Evolutionary conservation across 495 filamentous ascomycete genomes (phyloP).

Genomic region (Penicillium atrosanguineum): DNA sequence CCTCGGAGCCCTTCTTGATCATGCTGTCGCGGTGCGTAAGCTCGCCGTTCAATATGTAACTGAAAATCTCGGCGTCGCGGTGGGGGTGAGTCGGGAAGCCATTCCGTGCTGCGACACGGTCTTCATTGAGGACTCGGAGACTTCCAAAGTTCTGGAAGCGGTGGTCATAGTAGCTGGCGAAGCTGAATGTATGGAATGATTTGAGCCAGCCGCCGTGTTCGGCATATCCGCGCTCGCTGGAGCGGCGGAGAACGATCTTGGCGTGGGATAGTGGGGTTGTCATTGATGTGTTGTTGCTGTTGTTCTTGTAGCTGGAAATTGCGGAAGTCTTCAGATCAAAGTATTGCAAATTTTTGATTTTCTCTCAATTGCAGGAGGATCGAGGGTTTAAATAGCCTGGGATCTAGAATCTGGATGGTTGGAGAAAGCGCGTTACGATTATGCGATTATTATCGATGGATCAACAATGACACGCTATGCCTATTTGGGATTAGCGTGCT

Average conservation of each 20-base stretch:
- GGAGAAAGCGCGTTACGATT: constrained; percentile 15
- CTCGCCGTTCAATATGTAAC: constrained; percentile 74
- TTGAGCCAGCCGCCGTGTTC: constrained; percentile 84
- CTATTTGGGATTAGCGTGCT: constrained; percentile 5
- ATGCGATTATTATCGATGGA: constrained; percentile 20
- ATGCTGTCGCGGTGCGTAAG: constrained; percentile 80
- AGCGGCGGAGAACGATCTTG: constrained; percentile 61
- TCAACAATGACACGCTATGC: constrained; percentile 5
- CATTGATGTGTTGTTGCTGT: constrained; percentile 28
- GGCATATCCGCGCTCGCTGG: constrained; percentile 62
- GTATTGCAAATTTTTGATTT: background rate
- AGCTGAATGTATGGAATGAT: constrained; percentile 79
- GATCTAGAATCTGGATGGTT: constrained; percentile 3
- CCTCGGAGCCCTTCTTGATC: constrained; percentile 57
- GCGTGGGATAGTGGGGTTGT: constrained; percentile 58
- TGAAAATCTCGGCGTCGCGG: constrained; percentile 80
- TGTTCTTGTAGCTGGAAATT: background rate
- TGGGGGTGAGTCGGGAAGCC: constrained; percentile 82
- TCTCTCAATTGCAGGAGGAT: background rate
- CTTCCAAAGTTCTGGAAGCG: constrained; percentile 61
- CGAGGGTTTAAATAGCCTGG: constrained; percentile 7
- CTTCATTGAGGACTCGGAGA: constrained; percentile 79
- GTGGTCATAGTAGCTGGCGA: constrained; percentile 71
- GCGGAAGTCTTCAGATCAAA: background rate
- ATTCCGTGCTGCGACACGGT: constrained; percentile 62